Base-by-base conservation (phyloP, 2,329 filamentous ascomycete species). In the Penicillium sp. region DNA sequence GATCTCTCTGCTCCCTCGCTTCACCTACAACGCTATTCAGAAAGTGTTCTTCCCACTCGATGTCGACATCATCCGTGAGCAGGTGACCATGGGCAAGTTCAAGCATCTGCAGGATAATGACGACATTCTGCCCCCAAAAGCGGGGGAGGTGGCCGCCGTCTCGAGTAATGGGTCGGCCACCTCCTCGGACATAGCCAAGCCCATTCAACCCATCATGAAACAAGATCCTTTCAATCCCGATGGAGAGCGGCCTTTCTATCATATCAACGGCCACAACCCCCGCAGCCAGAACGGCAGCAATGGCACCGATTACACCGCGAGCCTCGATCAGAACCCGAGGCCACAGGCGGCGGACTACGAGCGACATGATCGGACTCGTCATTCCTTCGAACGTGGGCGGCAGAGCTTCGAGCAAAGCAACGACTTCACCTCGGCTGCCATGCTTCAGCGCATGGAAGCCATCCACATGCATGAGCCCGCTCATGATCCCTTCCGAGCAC, bases 11-110 rank as follows among this genome's bases (percentile, higher is more conserved):
- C 83, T 95, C 51, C 93, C 93, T 9, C 85, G 93, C 24, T 95
- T 97, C 69, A 81, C 82, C 42, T 79, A 88, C 74, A 98, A 98
- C 74, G 78, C 85, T 28, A 73, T 93, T 43, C 93, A 97, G 70
- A 98, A 98, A 73, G 87, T 95, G 47, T 97, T 90, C 73, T 88
- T 87, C 70, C 93, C 93, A 3, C 86, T 87, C 59, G 93, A 98
- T 63, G 85, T 96, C 50, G 93, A 98, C 68, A 95, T 98, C 57
- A 84, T 98, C 63, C 89, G 93, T 42, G 93, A 98, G 71, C 90
- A 97, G 74, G 83, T 95, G 53, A 82, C 82, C 25, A 78, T 84
- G 72, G 93, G 93, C 59, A 84, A 86, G 64, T 97, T 95, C 68
- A 83, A 87, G 57, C 82, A 89, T 62, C 77, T 92, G 43, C 80